Percentiles rank a stretch among this genome's conserved stretches.
These are phyloP conservation scores for Allium fistulosum DNA, from an alignment of 106 monocot species.

Conservation along the genomic window DNA sequence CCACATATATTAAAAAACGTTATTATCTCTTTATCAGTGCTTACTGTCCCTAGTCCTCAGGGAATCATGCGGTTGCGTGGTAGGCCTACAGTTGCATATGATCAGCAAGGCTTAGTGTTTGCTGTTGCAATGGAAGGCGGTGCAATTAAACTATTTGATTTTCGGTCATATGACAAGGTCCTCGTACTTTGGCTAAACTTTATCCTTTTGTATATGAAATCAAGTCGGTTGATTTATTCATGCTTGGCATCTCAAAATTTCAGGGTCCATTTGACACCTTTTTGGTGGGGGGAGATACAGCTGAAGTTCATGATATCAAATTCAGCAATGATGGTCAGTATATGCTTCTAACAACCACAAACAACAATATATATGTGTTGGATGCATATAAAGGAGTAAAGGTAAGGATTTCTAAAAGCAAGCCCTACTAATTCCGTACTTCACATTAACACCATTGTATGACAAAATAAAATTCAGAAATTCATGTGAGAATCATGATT, in stretches of 20 bases:
- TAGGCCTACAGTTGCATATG: slow-evolving; percentile 93
- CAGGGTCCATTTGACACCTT: slow-evolving; percentile 99
- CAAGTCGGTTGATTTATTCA: too few relatives aligned
- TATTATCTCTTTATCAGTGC: slow-evolving; percentile 17
- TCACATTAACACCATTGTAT: too few relatives aligned
- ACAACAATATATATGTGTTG: slow-evolving; percentile 86
- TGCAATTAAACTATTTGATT: slow-evolving; percentile 96
- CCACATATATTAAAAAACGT: not conserved
- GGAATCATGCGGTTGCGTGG: slow-evolving; percentile 84
- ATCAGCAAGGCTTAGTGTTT: slow-evolving; percentile 99
- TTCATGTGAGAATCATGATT: too few relatives aligned
- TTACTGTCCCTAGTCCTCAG: slow-evolving; percentile 34
- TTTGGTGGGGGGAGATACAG: slow-evolving; percentile 98
- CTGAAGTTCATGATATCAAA: slow-evolving; percentile 98
- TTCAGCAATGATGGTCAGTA: slow-evolving; percentile 99
- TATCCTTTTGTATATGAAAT: not conserved
- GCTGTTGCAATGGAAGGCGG: slow-evolving; percentile 99
- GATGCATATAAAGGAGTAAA: slow-evolving; percentile 98
- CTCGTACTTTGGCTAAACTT: not conserved
- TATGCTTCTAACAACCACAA: slow-evolving; percentile 96
- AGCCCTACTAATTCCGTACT: too few relatives aligned
- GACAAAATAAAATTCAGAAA: too few relatives aligned
- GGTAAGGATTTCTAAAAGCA: slow-evolving; percentile 25
- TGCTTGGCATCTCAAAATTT: slow-evolving; percentile 6
- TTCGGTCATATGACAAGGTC: slow-evolving; percentile 97